A percentile compares a stretch with the other conserved stretches of the same genome.
phyloP scores from a whole-genome alignment of 2,329 filamentous ascomycete genomes.

The Sarocladium strictum region DNA sequence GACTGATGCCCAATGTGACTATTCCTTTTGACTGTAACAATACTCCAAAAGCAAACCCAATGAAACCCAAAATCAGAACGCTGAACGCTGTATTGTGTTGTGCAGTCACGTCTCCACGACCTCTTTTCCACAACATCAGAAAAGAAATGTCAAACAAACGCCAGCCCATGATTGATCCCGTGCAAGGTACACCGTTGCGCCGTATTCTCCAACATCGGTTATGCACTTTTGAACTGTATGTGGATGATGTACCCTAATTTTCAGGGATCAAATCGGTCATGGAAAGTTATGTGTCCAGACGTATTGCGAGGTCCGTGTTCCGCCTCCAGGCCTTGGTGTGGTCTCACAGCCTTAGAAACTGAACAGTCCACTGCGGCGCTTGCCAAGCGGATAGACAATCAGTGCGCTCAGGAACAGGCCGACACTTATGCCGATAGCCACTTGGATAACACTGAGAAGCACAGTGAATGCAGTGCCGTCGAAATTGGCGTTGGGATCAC shows the following conservation, averaged over 20 bases:
- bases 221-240: neutral
- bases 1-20: too few relatives aligned
- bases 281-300: neutral
- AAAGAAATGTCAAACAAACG: neutral
- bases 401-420: constrained; percentile 51
- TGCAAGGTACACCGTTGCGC: neutral
- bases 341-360: constrained; percentile 35
- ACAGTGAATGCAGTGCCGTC: constrained; percentile 47
- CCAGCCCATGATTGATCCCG: neutral
- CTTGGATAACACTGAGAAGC: constrained; percentile 52
- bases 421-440: constrained; percentile 57
- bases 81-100: neutral
- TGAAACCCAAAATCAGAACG: neutral
- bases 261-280: neutral
- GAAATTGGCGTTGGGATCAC: constrained; percentile 21
- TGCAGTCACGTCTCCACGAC: neutral
- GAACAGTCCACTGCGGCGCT: constrained; percentile 51
- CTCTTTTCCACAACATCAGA: neutral
- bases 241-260: neutral
- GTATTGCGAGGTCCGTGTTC: too few relatives aligned
- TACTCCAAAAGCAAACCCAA: neutral
- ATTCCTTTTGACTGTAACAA: neutral
- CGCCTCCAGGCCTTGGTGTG: too few relatives aligned
- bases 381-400: constrained; percentile 51
- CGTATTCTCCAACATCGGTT: neutral